These are phyloP conservation scores for Chytridium lagenaria DNA, from an alignment of 371 early-diverging fungal genomes.

Conservation along the genomic window DNA sequence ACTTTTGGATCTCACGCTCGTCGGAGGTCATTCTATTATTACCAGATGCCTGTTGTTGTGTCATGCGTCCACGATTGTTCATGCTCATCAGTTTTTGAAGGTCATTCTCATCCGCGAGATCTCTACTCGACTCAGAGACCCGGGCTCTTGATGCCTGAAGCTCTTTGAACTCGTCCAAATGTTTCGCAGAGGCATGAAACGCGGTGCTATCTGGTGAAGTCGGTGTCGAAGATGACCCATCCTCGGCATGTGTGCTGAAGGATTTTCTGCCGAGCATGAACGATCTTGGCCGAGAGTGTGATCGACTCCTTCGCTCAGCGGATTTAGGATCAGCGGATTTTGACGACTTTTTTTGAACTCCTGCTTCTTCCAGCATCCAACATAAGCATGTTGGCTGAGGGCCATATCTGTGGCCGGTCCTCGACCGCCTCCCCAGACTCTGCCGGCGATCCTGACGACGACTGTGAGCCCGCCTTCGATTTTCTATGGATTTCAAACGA, in stretches of 20 bases:
- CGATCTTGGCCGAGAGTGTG: neutral
- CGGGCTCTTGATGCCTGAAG: too few relatives aligned
- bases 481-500: too few relatives aligned
- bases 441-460: neutral
- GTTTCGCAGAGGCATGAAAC: neutral
- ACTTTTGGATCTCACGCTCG: neutral
- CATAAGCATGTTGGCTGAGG: neutral
- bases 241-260: neutral
- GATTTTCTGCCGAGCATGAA: neutral
- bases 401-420: neutral
- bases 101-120: too few relatives aligned
- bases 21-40: neutral
- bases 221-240: neutral
- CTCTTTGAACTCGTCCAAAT: too few relatives aligned
- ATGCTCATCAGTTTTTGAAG: neutral
- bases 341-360: neutral
- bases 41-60: neutral
- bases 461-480: neutral
- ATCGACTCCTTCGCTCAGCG: neutral
- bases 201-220: neutral
- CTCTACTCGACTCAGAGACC: too few relatives aligned
- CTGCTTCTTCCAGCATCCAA: neutral
- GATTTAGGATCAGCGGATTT: neutral
- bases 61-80: neutral
- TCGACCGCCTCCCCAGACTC: neutral